Evolutionary conservation across 116 monocot species (phyloP).

Genomic region (Phalaenopsis hybrid): DNA sequence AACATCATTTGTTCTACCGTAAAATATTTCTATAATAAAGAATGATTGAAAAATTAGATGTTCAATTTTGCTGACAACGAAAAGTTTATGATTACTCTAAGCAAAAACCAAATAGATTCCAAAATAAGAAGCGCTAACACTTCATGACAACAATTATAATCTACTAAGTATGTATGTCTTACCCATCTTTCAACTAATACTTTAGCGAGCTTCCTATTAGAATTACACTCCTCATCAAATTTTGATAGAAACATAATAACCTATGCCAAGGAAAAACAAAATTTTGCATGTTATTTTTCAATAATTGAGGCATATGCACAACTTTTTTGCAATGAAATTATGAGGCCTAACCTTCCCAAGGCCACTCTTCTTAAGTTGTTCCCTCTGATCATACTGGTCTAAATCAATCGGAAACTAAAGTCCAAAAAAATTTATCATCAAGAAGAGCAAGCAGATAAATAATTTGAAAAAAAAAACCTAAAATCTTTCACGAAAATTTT

Average conservation of each 20-base stretch:
- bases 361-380: constrained; percentile 95
- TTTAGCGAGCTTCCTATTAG: constrained; percentile 88
- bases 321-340: not conserved
- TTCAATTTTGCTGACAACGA: not conserved
- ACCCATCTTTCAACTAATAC: constrained; percentile 97
- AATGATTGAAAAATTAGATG: not conserved
- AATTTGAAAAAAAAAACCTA: not conserved
- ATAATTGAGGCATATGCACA: not conserved
- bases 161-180: not conserved
- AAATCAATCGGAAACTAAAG: constrained; percentile 82
- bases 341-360: constrained; percentile 72
- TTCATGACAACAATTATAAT: not conserved
- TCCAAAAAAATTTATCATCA: not conserved
- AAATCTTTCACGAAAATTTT: not conserved
- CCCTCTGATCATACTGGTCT: constrained; percentile 74
- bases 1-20: not conserved
- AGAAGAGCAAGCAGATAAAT: not conserved
- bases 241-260: constrained; percentile 99
- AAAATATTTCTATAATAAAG: not conserved
- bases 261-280: constrained; percentile 22
- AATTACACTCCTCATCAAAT: constrained; percentile 92
- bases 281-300: not conserved
- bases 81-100: not conserved
- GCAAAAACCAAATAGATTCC: not conserved
- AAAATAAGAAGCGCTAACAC: not conserved